phyloP scores from a whole-genome alignment of 2,329 filamentous ascomycete genomes.

The Cordyceps cicadae region DNA sequence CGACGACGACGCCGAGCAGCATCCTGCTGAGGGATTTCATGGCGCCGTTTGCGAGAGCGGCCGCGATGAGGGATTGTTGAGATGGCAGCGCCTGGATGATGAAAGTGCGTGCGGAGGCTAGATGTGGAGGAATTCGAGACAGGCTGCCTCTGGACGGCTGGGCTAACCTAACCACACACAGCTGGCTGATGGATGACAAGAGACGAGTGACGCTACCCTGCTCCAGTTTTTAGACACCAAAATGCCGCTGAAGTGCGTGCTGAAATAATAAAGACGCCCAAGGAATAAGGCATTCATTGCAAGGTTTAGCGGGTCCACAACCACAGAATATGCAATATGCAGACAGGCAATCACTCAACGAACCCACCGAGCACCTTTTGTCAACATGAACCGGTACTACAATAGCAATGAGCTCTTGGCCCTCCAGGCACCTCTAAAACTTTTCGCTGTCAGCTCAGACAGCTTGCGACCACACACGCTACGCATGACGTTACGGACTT shows the following conservation, averaged over 20 bases:
- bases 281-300: not conserved
- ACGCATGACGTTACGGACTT: not conserved
- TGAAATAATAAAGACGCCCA: not conserved
- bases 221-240: not conserved
- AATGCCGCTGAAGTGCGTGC: no score
- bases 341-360: no score
- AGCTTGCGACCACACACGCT: not conserved
- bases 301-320: conserved; percentile 1
- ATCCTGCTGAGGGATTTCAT: conserved; percentile 36
- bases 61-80: conserved; percentile 15
- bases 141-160: conserved; percentile 2
- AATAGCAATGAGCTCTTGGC: no score
- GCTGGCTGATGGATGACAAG: not conserved
- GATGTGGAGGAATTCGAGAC: not conserved
- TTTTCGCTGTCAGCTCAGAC: not conserved
- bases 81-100: conserved; percentile 2
- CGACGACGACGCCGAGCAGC: conserved; percentile 32
- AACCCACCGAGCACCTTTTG: no score
- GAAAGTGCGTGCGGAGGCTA: conserved; percentile 4
- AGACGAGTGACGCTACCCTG: not conserved
- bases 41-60: conserved; percentile 13
- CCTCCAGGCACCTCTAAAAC: not conserved
- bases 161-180: not conserved
- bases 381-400: no score
- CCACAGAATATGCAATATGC: not conserved